These are phyloP conservation scores for Pholiota molesta DNA, from an alignment of 768 basidiomycete genomes.

Conservation along the genomic window DNA sequence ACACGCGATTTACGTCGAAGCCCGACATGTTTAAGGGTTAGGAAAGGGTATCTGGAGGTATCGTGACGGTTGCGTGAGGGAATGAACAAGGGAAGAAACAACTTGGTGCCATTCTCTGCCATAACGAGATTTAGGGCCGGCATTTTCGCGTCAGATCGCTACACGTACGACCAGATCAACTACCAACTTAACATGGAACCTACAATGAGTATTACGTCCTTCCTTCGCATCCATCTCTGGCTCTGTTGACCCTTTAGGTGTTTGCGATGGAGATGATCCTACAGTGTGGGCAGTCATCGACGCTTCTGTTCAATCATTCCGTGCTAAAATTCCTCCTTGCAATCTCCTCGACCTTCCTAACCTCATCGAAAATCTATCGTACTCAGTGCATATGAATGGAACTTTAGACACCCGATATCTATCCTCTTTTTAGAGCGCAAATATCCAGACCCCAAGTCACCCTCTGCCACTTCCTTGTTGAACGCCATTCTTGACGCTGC, in stretches of 20 bases:
- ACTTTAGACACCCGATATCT: slow-evolving; percentile 27
- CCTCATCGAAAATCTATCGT: slow-evolving; percentile 33
- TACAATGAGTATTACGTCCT: slow-evolving; percentile 21
- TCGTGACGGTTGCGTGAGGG: slow-evolving; percentile 1
- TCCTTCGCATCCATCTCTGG: slow-evolving; percentile 27
- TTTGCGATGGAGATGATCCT: slow-evolving; percentile 28
- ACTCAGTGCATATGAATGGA: slow-evolving; percentile 35
- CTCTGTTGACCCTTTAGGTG: slow-evolving; percentile 32
- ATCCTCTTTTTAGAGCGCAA: slow-evolving; percentile 17
- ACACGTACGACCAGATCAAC: not conserved
- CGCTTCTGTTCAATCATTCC: slow-evolving; percentile 22
- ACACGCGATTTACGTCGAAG: slow-evolving; percentile 82
- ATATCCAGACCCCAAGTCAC: slow-evolving; percentile 18
- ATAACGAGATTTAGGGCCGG: slow-evolving; percentile 40
- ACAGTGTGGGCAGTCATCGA: slow-evolving; percentile 31
- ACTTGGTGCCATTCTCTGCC: slow-evolving; percentile 12
- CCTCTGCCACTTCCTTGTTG: slow-evolving; percentile 16
- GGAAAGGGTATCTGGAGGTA: slow-evolving; percentile 18
- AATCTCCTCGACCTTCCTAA: slow-evolving; percentile 25
- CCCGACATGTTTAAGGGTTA: slow-evolving; percentile 66
- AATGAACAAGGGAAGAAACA: slow-evolving; percentile 10
- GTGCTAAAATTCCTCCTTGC: slow-evolving; percentile 10
- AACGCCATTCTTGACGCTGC: slow-evolving; percentile 28
- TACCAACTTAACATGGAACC: not conserved
- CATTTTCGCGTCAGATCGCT: slow-evolving; percentile 26